A percentile compares a stretch with the other conserved stretches of the same genome.
Conservation (phyloP, 1,284 basidiomycete genomes). For the Trichosporon sp. region DNA sequence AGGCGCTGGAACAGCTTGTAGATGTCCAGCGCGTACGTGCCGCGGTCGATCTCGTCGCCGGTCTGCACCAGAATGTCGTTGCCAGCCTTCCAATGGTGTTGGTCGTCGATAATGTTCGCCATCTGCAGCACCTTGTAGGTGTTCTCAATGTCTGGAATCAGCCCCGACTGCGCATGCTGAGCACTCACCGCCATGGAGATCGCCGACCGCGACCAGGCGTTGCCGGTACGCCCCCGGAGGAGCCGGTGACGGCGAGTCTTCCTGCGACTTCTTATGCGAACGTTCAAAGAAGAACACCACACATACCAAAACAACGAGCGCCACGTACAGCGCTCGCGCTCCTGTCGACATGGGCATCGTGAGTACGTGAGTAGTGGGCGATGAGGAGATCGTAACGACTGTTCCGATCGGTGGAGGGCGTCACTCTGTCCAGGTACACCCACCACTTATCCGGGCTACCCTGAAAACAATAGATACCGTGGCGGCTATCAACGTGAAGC, state of each 20-base stretch:
- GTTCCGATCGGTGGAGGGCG: neutral
- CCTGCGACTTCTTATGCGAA: neutral
- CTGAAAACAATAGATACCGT: neutral
- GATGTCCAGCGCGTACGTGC: slow-evolving; percentile 77
- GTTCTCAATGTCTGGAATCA: slow-evolving; percentile 57
- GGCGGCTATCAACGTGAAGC: neutral
- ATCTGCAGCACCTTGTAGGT: slow-evolving; percentile 69
- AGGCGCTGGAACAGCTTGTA: slow-evolving; percentile 76
- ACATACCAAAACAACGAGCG: neutral
- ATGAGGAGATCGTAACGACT: neutral
- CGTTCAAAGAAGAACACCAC: neutral
- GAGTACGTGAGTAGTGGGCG: neutral
- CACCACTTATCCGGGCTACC: neutral
- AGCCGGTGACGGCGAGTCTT: neutral
- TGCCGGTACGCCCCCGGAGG: slow-evolving; percentile 28
- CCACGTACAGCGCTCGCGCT: neutral
- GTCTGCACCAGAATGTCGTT: slow-evolving; percentile 84
- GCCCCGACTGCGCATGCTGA: too few species aligned
- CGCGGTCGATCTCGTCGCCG: slow-evolving; percentile 88
- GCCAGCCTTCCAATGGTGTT: slow-evolving; percentile 71
- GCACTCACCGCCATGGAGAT: slow-evolving; percentile 63
- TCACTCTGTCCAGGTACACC: neutral
- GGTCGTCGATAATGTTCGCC: slow-evolving; percentile 62
- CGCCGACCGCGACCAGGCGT: slow-evolving; percentile 65
- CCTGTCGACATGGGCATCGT: neutral